Base-by-base conservation (phyloP, 2,329 filamentous ascomycete genomes). In the Aspergillus fructus region DNA sequence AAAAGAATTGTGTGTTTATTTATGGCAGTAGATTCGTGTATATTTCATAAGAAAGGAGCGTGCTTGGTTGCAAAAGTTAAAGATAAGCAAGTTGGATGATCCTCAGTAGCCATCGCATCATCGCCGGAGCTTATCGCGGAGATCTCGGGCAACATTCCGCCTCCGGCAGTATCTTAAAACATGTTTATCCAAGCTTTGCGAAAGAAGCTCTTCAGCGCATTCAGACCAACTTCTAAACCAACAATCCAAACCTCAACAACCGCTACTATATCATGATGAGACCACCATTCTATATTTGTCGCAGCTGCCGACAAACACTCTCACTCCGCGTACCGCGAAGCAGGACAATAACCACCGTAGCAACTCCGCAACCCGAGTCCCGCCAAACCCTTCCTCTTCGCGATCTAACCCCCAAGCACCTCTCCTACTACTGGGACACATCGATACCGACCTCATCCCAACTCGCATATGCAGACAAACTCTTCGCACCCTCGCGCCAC, bases 381-480 rank as follows among this genome's bases (percentile, higher is more conserved):
- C 66, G 33, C 68, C 66, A 45, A 72, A 70, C 57, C 62, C 64
- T 48, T 39, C 61, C 56, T 7, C 68, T 75, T 50, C 54, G 62
- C 59, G 66, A 71, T 49, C 66, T 76, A 41, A 65, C 68, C 3
- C 66, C 70, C 12, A 61, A 69, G 19, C 65, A 73, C 33, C 63
- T 69, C 55, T 79, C 74, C 54, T 78, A 76, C 61, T 80, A 83
- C 67, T 83, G 80, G 77, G 81, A 83, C 54, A 83, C 81, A 0
- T 59, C 67, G 41, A 69, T 74, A 5, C 82, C 82, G 0, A 78
- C 70, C 17, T 39, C 64, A 0, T 58, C 66, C 1, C 78, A 84
- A 66, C 71, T 83, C 8, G 60, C 64, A 27, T 76, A 77, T 47
- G 79, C 81, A 9, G 70, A 76, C 15, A 72, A 71, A 23, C 75